Conservation (phyloP, 2,329 filamentous ascomycete genomes). For the Penicillium frequentans region DNA sequence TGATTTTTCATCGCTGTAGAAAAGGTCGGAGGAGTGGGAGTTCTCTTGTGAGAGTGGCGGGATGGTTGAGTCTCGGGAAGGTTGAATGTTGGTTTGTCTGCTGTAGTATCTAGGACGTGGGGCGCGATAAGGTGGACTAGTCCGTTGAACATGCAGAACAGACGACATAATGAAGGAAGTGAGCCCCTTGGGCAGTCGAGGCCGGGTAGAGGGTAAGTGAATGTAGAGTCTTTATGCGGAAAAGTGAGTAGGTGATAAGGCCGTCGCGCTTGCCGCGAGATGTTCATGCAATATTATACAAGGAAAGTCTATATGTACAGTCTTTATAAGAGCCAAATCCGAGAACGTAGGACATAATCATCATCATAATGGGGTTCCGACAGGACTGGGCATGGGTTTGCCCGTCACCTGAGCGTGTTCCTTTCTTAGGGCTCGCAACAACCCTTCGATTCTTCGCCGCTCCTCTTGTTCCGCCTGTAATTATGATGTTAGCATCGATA, state of each 20-base stretch:
- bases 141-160: background rate
- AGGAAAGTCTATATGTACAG: conserved; percentile 24
- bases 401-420: conserved; percentile 36
- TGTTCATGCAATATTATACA: conserved; percentile 22
- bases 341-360: conserved; percentile 20
- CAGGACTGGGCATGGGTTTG: conserved; percentile 35
- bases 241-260: background rate
- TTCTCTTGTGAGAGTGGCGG: conserved; percentile 9
- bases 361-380: conserved; percentile 37
- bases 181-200: background rate
- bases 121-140: background rate
- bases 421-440: conserved; percentile 54
- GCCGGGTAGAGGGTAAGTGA: background rate
- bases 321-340: conserved; percentile 13
- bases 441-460: conserved; percentile 63
- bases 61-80: conserved; percentile 5
- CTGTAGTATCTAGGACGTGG: conserved; percentile 8
- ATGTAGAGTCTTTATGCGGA: background rate
- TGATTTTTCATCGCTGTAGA: conserved; percentile 36
- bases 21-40: conserved; percentile 25
- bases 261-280: conserved; percentile 21
- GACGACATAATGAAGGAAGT: conserved; percentile 10
- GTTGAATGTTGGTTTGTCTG: conserved; percentile 5
- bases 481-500: conserved; percentile 17
- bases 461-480: conserved; percentile 69